phyloP scores from a whole-genome alignment of 306 rosid genomes.

The Cicer arietinum region DNA sequence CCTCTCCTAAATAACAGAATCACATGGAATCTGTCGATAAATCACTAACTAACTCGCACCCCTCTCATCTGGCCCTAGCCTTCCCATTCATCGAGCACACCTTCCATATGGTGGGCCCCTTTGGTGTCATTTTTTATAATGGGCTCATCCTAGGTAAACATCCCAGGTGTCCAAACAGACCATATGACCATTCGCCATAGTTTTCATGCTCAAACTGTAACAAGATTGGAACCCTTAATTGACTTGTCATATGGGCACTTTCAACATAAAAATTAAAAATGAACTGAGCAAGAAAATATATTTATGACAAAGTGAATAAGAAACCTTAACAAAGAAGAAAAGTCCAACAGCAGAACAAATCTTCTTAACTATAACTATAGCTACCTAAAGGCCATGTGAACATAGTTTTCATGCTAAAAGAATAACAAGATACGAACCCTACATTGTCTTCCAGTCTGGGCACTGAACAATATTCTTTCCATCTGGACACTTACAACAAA shows the following conservation, averaged over 20 bases:
- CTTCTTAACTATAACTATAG: constrained; percentile 27
- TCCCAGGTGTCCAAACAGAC: background rate
- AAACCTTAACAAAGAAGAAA: constrained; percentile 39
- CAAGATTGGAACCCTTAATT: constrained; percentile 27
- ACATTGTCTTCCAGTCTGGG: constrained; percentile 13
- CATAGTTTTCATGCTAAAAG: constrained; percentile 25
- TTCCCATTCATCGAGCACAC: too few relatives aligned
- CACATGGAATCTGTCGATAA: too few relatives aligned
- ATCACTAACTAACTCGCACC: too few relatives aligned
- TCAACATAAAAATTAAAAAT: constrained; percentile 16
- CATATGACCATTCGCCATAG: constrained; percentile 21
- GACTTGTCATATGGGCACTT: constrained; percentile 20
- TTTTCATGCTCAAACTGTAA: constrained; percentile 18
- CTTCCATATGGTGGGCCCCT: too few relatives aligned
- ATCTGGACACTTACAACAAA: constrained; percentile 31
- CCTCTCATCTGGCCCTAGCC: too few relatives aligned
- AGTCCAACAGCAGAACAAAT: constrained; percentile 23
- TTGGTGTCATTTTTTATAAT: too few relatives aligned
- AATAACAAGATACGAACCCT: constrained; percentile 15
- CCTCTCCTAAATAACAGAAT: too few relatives aligned
- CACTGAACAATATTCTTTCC: constrained; percentile 32
- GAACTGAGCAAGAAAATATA: constrained; percentile 21
- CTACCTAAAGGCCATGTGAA: constrained; percentile 38
- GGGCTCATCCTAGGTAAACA: too few relatives aligned
- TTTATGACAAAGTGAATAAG: constrained; percentile 31